These are phyloP conservation scores for Yamadazyma taylorii DNA, from an alignment of 1,139 yeast genomes.

Conservation along the genomic window DNA sequence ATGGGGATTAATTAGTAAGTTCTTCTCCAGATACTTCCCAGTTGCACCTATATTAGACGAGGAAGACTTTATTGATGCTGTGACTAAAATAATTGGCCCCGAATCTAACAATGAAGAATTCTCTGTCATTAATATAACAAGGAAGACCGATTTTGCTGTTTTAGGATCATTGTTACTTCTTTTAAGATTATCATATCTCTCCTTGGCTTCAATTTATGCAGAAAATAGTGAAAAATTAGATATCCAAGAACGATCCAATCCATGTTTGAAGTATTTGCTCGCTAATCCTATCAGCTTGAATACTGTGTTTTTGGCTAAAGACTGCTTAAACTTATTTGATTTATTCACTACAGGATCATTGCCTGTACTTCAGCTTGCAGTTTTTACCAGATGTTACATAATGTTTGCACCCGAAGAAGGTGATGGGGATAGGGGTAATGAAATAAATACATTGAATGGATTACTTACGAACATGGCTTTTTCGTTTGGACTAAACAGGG, in stretches of 20 bases:
- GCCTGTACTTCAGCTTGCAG: constrained; percentile 49
- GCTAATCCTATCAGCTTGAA: constrained; percentile 25
- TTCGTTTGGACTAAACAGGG: constrained; percentile 47
- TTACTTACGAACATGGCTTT: constrained; percentile 40
- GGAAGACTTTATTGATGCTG: constrained; percentile 19
- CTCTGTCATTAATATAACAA: constrained; percentile 20
- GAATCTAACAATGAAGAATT: constrained; percentile 14
- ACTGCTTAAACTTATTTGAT: constrained; percentile 40
- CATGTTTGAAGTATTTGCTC: constrained; percentile 5
- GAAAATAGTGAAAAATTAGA: constrained; percentile 28
- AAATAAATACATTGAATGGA: constrained; percentile 37
- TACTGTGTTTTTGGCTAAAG: constrained; percentile 33
- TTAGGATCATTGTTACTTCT: constrained; percentile 30
- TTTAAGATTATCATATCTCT: constrained; percentile 29
- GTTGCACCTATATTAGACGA: constrained; percentile 52
- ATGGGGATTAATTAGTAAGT: constrained; percentile 47
- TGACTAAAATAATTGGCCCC: constrained; percentile 26
- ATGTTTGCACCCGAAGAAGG: constrained; percentile 52
- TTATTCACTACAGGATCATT: constrained; percentile 39
- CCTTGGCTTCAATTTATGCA: constrained; percentile 22
- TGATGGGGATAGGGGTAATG: constrained; percentile 49
- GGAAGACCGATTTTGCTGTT: constrained; percentile 32
- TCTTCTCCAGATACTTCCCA: constrained; percentile 44
- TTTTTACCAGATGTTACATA: constrained; percentile 39
- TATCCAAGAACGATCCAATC: constrained; percentile 11